Percentiles rank a stretch among this genome's conserved stretches.
phyloP scores from a whole-genome alignment of 371 early-diverging fungal genomes.

The Mucor velutinosus region DNA sequence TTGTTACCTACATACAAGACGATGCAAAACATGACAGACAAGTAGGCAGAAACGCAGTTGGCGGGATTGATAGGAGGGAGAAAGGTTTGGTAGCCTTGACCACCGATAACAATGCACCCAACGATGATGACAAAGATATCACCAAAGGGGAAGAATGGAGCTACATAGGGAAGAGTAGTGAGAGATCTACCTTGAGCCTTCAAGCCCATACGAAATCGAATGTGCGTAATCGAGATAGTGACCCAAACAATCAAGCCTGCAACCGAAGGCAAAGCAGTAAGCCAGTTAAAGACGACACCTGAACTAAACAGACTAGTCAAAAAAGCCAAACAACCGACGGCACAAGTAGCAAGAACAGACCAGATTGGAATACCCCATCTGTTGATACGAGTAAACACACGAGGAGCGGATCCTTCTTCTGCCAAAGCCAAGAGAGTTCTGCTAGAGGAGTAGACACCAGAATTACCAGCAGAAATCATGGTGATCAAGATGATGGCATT shows the following conservation, averaged over 20 bases:
- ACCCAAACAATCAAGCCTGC: conserved; percentile 83
- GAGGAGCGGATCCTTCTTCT: conserved; percentile 67
- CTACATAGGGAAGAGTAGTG: conserved; percentile 66
- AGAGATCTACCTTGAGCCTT: conserved; percentile 67
- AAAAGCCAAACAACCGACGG: conserved; percentile 59
- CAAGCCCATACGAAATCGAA: conserved; percentile 80
- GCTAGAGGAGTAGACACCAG: conserved; percentile 70
- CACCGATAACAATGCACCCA: conserved; percentile 59
- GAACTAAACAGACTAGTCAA: conserved; percentile 50
- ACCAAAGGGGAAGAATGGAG: conserved; percentile 72
- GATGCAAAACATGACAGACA: conserved; percentile 50
- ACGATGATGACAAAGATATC: conserved; percentile 64
- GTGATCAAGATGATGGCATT: conserved; percentile 74
- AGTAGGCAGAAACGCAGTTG: conserved; percentile 45
- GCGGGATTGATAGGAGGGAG: conserved; percentile 42
- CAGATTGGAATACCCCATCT: conserved; percentile 63
- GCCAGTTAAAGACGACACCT: conserved; percentile 70
- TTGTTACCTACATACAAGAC: conserved; percentile 55
- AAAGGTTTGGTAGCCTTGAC: conserved; percentile 61
- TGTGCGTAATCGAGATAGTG: conserved; percentile 72
- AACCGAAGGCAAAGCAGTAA: conserved; percentile 67
- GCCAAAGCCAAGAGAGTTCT: conserved; percentile 70
- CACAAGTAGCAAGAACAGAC: conserved; percentile 54
- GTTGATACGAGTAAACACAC: conserved; percentile 52
- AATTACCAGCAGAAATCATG: conserved; percentile 74